A percentile compares a stretch with the other conserved stretches of the same genome.
phyloP scores from a whole-genome alignment of 140 eudicot genomes.

The Ambrosia hybrid region DNA sequence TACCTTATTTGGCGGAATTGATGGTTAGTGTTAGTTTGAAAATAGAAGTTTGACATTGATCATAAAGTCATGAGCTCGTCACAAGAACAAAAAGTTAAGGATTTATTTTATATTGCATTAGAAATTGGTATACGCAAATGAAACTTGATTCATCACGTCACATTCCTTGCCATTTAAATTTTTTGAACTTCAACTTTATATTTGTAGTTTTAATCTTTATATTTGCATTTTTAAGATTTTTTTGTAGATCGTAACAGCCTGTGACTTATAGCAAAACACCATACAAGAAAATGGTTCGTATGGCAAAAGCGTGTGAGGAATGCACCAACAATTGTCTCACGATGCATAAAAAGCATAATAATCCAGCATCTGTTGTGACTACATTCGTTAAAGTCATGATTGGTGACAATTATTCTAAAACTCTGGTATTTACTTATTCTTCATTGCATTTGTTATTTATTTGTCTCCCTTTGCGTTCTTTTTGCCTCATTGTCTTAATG shows the following conservation, averaged over 20 bases:
- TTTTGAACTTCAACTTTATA: conserved; percentile 6
- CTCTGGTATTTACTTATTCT: conserved; percentile 35
- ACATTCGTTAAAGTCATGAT: conserved; percentile 48
- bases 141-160: not conserved
- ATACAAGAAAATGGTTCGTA: no score
- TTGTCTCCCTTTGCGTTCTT: not conserved
- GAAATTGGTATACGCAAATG: conserved; percentile 5
- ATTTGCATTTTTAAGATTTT: conserved; percentile 5
- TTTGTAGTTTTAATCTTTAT: conserved; percentile 4
- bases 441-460: conserved; percentile 5
- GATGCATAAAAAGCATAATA: conserved; percentile 33
- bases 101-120: not conserved
- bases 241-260: not conserved
- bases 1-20: not conserved
- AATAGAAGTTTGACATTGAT: not conserved
- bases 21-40: not conserved
- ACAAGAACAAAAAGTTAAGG: not conserved
- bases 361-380: conserved; percentile 30
- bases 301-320: conserved; percentile 43
- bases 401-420: conserved; percentile 28
- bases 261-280: no score
- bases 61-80: not conserved
- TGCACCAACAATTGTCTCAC: conserved; percentile 38
- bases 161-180: conserved; percentile 17
- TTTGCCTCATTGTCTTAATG: not conserved